Percentiles rank a stretch among this genome's conserved stretches.
Evolutionary conservation across 2,329 filamentous ascomycete genomes (phyloP).

Genomic region (Xylariaceae sp.): DNA sequence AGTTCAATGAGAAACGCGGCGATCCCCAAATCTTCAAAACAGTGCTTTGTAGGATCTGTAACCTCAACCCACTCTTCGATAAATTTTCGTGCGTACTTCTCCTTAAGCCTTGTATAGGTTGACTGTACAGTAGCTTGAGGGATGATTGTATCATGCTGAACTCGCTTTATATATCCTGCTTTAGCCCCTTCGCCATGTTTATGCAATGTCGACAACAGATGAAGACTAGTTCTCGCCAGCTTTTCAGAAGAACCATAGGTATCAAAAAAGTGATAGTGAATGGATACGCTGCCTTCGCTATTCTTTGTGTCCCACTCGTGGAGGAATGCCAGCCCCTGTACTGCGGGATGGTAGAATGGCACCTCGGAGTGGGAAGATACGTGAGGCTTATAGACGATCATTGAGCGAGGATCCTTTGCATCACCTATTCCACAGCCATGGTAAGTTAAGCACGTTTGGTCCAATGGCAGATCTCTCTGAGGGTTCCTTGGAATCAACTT

Average conservation of each 20-base stretch:
- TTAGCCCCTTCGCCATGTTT: constrained; percentile 74
- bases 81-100: constrained; percentile 74
- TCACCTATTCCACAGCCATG: constrained; percentile 39
- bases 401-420: constrained; percentile 51
- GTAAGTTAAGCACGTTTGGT: constrained; percentile 85
- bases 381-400: constrained; percentile 83
- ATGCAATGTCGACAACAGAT: constrained; percentile 70
- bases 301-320: constrained; percentile 65
- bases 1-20: constrained; percentile 91
- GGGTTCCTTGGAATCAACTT: constrained; percentile 83
- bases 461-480: constrained; percentile 72
- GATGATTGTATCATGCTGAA: constrained; percentile 82
- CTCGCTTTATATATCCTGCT: constrained; percentile 77
- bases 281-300: constrained; percentile 57
- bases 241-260: constrained; percentile 47
- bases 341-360: constrained; percentile 87
- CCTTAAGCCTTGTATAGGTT: constrained; percentile 80
- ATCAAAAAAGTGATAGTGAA: constrained; percentile 65
- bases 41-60: constrained; percentile 88
- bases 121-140: constrained; percentile 79
- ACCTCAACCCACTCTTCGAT: constrained; percentile 82
- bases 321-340: constrained; percentile 75
- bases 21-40: constrained; percentile 92
- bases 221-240: constrained; percentile 70
- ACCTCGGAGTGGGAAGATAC: constrained; percentile 64